Evolutionary conservation across 2,329 filamentous ascomycete species (phyloP).

Genomic region (Aspergillus calidoustus): DNA sequence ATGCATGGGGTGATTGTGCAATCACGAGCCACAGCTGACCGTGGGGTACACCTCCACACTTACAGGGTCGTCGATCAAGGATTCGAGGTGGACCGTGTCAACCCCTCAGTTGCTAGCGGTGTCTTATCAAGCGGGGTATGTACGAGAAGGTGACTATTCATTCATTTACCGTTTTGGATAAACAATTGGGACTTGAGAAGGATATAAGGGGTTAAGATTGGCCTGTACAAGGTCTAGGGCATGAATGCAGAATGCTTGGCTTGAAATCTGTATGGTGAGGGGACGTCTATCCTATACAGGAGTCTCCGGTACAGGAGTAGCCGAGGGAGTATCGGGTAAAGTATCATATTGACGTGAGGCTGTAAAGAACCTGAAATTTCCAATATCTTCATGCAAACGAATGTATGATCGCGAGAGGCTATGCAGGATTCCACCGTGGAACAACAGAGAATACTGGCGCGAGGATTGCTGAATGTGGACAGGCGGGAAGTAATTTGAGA

Average conservation of each 20-base stretch:
- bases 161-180: not conserved
- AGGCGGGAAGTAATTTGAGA: not conserved
- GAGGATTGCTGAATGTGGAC: not conserved
- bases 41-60: not conserved
- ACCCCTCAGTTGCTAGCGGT: not conserved
- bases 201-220: not conserved
- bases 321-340: not conserved
- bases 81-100: not conserved
- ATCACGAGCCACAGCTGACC: not conserved
- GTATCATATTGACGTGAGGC: not conserved
- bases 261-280: not conserved
- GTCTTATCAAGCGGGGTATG: not conserved
- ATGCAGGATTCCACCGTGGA: constrained; percentile 7
- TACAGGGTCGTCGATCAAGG: not conserved
- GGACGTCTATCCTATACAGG: not conserved
- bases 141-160: not conserved
- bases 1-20: not conserved
- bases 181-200: not conserved
- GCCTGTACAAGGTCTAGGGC: not conserved
- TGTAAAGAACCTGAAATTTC: not conserved
- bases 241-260: not conserved
- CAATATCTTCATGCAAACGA: not conserved
- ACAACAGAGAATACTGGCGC: not conserved
- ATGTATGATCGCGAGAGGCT: not conserved
- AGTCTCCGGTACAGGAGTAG: not conserved